Conservation (phyloP, 805 yeast genomes). For the Myxozyma neglecta region DNA sequence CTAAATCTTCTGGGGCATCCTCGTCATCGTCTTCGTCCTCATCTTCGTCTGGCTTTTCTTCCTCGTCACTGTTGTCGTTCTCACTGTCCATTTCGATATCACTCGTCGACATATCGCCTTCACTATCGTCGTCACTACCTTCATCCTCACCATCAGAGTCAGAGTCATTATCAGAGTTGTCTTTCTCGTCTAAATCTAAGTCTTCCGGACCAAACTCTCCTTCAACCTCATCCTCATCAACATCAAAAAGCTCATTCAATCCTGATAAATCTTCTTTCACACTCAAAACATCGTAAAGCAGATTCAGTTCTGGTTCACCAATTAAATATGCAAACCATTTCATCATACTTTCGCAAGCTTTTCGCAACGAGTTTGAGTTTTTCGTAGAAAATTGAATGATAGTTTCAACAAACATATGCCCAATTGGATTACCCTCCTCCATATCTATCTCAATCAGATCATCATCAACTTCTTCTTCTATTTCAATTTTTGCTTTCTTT, state of each 20-base stretch:
- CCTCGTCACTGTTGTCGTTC: not conserved
- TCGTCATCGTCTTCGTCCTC: slow-evolving; percentile 3
- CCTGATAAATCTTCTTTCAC: slow-evolving; percentile 20
- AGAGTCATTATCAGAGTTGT: slow-evolving; percentile 2
- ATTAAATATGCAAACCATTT: slow-evolving; percentile 8
- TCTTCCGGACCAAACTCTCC: slow-evolving; percentile 16
- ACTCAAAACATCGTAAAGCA: slow-evolving; percentile 14
- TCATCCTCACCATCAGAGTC: slow-evolving; percentile 13
- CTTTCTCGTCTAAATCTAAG: slow-evolving; percentile 2
- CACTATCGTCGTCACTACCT: slow-evolving; percentile 8
- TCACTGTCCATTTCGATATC: slow-evolving; percentile 10
- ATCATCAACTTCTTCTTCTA: not conserved
- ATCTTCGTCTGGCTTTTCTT: slow-evolving; percentile 5
- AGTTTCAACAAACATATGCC: slow-evolving; percentile 11
- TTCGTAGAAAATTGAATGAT: slow-evolving; percentile 16
- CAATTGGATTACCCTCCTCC: not conserved
- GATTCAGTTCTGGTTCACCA: slow-evolving; percentile 8
- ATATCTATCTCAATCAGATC: not conserved
- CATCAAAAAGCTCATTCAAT: slow-evolving; percentile 23
- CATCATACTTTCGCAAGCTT: slow-evolving; percentile 9
- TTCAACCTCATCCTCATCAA: slow-evolving; percentile 14
- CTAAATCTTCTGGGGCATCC: slow-evolving; percentile 3
- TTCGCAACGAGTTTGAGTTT: slow-evolving; percentile 7
- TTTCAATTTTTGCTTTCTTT: not conserved
- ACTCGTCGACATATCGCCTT: not conserved